Evolutionary conservation across 352 stramenopile species (phyloP).

Genomic region (Peronospora farinosa): DNA sequence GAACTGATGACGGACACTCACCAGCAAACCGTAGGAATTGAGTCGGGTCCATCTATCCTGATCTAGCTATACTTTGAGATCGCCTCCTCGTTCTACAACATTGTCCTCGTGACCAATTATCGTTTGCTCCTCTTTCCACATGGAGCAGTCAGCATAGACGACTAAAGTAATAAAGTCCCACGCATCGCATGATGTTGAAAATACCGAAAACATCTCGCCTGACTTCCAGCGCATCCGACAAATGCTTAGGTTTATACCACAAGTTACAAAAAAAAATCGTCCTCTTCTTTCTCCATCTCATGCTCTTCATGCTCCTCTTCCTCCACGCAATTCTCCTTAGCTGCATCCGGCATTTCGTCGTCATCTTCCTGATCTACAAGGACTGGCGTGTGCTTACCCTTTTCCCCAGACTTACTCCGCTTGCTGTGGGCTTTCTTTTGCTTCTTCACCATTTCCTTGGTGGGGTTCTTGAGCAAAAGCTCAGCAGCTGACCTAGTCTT

Average conservation of each 20-base stretch:
- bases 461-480: conserved; percentile 57
- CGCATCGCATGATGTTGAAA: conserved; percentile 10
- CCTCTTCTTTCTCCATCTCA: conserved; percentile 33
- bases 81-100: conserved; percentile 1
- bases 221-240: background rate
- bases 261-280: conserved; percentile 70
- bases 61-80: conserved; percentile 35
- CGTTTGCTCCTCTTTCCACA: conserved; percentile 5
- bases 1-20: conserved; percentile 46
- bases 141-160: conserved; percentile 19
- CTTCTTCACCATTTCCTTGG: conserved; percentile 65
- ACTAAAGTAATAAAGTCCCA: conserved; percentile 27
- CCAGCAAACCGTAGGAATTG: conserved; percentile 38
- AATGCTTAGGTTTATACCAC: background rate
- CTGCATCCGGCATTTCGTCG: conserved; percentile 18
- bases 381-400: conserved; percentile 23
- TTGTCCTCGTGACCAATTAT: conserved; percentile 10
- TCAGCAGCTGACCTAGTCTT: conserved; percentile 29
- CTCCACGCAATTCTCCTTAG: conserved; percentile 15
- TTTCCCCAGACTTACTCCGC: conserved; percentile 38
- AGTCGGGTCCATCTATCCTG: conserved; percentile 52
- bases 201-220: background rate
- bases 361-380: conserved; percentile 58
- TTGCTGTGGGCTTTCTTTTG: conserved; percentile 56
- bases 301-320: conserved; percentile 20